Base-by-base conservation (phyloP, 2,329 filamentous ascomycete species). In the Penicillium sp. region DNA sequence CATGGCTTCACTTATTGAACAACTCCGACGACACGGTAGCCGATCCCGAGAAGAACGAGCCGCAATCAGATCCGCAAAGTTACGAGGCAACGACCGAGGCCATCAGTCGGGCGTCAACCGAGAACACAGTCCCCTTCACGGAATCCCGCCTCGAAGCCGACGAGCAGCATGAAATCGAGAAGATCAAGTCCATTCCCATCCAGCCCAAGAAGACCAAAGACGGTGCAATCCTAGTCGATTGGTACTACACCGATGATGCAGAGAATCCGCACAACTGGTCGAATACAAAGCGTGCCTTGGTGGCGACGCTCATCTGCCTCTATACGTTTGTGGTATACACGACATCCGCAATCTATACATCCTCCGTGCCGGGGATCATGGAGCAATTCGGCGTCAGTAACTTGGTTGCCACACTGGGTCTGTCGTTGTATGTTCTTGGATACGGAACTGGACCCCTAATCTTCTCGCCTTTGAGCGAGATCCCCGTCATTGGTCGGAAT, bases 401-500 rank as follows among this genome's bases (percentile, higher is more conserved):
- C 10, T 57, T 69, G 17, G 62, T 70, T 17, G 71, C 68, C 15
- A 71, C 71, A 0, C 57, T 77, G 4, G 71, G 71, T 6, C 59
- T 77, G 47, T 69, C 74, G 15, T 63, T 76, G 12, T 77, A 76
- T 54, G 74, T 76, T 17, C 57, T 69, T 11, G 68, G 63, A 25
- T 71, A 86, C 62, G 88, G 88, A 3, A 74, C 87, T 15, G 88
- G 88, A 0, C 88, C 88, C 0, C 73, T 90, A 28, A 62, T 91
- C 25, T 90, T 86, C 75, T 86, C 86, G 0, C 89, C 89, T 0
- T 73, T 91, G 43, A 84, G 81, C 51, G 89, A 91, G 74, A 84
- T 91, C 22, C 87, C 88, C 0, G 70, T 81, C 48, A 83, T 91
- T 53, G 89, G 89, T 2, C 81, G 89, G 6, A 90, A 88, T 66